phyloP scores from a whole-genome alignment of 768 basidiomycete genomes.

The Guyanaporus albipodus region DNA sequence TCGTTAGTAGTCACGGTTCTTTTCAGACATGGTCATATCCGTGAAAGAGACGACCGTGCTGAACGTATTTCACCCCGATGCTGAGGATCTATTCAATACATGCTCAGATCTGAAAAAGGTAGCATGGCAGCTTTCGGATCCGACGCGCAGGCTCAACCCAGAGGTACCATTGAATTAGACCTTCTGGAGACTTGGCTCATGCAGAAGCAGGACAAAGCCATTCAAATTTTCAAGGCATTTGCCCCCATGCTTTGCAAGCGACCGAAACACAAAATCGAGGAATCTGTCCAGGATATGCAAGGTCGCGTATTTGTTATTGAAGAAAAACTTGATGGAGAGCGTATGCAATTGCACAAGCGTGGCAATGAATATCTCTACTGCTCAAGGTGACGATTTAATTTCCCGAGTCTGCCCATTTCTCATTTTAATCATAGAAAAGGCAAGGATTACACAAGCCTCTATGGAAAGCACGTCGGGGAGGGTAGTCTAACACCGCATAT shows the following conservation, averaged over 20 bases:
- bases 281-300: conserved; percentile 82
- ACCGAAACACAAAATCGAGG: conserved; percentile 74
- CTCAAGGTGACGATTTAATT: conserved; percentile 56
- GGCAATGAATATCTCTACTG: conserved; percentile 91
- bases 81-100: conserved; percentile 90
- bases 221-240: conserved; percentile 82
- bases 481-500: conserved; percentile 91
- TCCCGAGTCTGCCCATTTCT: background rate
- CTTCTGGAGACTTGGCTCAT: conserved; percentile 3
- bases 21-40: conserved; percentile 83
- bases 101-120: conserved; percentile 96
- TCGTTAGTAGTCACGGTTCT: background rate
- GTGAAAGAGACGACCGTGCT: conserved; percentile 95
- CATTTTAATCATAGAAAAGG: conserved; percentile 57
- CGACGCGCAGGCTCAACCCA: conserved; percentile 57
- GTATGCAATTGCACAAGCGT: conserved; percentile 92
- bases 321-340: conserved; percentile 96
- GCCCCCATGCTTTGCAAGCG: conserved; percentile 95
- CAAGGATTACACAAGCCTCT: conserved; percentile 87
- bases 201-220: conserved; percentile 66
- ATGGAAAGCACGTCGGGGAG: conserved; percentile 76
- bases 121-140: conserved; percentile 83
- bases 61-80: conserved; percentile 89
- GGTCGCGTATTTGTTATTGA: conserved; percentile 82
- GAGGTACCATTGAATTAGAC: conserved; percentile 36